phyloP scores from a whole-genome alignment of 2,329 filamentous ascomycete genomes.

The Ophiostoma perfectum region DNA sequence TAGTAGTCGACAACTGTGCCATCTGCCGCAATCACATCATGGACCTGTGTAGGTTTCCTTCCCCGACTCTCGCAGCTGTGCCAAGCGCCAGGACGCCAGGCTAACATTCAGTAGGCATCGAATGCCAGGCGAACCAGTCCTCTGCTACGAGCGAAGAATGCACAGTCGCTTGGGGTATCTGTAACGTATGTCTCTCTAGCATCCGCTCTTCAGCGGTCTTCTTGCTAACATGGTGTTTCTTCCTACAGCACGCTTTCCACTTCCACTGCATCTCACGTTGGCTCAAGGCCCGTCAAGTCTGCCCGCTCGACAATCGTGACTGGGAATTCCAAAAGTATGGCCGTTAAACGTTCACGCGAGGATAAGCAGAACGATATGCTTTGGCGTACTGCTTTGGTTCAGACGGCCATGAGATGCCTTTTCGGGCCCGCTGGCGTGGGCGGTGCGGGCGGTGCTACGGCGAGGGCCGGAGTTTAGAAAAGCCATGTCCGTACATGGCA shows the following conservation, averaged over 20 bases:
- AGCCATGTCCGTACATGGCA: no score
- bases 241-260: constrained; percentile 85
- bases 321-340: constrained; percentile 99
- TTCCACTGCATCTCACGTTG: constrained; percentile 99
- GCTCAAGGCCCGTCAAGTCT: constrained; percentile 98
- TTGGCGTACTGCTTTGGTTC: not conserved
- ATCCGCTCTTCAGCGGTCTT: not conserved
- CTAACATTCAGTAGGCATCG: constrained; percentile 61
- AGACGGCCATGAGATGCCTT: no score
- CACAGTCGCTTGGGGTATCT: constrained; percentile 98
- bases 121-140: constrained; percentile 97
- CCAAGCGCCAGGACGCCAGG: not conserved
- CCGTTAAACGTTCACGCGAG: constrained; percentile 38
- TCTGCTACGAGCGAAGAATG: constrained; percentile 97
- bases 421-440: not conserved
- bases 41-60: constrained; percentile 71
- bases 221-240: not conserved
- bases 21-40: constrained; percentile 99
- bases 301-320: constrained; percentile 93
- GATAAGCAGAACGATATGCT: not conserved
- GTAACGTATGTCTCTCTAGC: constrained; percentile 70
- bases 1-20: constrained; percentile 98
- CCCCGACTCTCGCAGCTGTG: not conserved
- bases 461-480: no score
- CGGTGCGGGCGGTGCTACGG: not conserved